Evolutionary conservation across 371 early-diverging fungal genomes (phyloP).

Genomic region (Syncephalis fuscata): DNA sequence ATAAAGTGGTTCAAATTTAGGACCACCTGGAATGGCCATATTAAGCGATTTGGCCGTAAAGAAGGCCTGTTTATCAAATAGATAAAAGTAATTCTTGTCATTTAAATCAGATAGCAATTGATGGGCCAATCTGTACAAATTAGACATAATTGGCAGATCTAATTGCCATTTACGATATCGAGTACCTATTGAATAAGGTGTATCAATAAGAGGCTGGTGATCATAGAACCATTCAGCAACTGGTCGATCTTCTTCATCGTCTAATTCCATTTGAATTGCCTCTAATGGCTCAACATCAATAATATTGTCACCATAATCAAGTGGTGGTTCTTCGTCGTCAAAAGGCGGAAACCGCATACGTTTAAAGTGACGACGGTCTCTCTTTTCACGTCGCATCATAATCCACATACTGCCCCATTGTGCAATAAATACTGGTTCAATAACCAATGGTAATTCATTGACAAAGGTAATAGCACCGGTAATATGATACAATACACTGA

Average conservation of each 20-base stretch:
- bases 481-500: constrained; percentile 93
- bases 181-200: constrained; percentile 77
- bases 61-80: constrained; percentile 89
- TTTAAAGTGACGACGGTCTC: constrained; percentile 94
- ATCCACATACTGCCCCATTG: constrained; percentile 99
- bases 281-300: constrained; percentile 94
- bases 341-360: constrained; percentile 97
- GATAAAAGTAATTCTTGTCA: constrained; percentile 91
- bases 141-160: constrained; percentile 87
- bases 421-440: constrained; percentile 91
- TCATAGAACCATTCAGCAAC: constrained; percentile 97
- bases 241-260: constrained; percentile 85
- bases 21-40: constrained; percentile 98
- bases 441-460: constrained; percentile 88
- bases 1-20: constrained; percentile 94
- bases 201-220: constrained; percentile 77
- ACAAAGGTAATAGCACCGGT: constrained; percentile 98
- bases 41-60: constrained; percentile 95
- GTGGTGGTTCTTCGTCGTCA: constrained; percentile 96
- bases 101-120: constrained; percentile 86
- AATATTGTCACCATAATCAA: constrained; percentile 96
- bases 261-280: constrained; percentile 96
- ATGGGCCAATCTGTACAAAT: constrained; percentile 79
- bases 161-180: constrained; percentile 85
- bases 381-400: constrained; percentile 97